These are phyloP conservation scores for Trichoderma afroharzianum DNA, from an alignment of 2,329 filamentous ascomycete species.

Conservation along the genomic window DNA sequence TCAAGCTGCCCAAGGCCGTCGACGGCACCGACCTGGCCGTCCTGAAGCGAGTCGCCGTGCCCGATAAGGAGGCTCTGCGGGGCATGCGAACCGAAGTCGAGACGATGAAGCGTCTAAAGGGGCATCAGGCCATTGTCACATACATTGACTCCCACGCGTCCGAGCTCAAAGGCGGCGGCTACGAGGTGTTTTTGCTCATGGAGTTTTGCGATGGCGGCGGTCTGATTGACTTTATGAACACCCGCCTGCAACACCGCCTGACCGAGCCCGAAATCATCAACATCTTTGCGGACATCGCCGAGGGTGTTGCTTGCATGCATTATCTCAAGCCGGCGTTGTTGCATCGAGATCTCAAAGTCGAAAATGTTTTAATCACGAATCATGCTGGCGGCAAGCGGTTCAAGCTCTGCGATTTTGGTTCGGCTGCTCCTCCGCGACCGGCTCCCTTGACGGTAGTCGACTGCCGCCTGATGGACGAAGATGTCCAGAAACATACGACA, in stretches of 20 bases:
- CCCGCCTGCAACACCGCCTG: conserved; percentile 87
- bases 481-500: conserved; percentile 94
- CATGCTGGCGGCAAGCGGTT: conserved; percentile 68
- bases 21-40: conserved; percentile 79
- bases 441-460: conserved; percentile 84
- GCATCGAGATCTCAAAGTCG: conserved; percentile 94
- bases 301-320: conserved; percentile 98
- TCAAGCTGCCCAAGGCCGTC: conserved; percentile 74
- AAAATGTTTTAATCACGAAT: conserved; percentile 88
- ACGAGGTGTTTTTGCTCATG: conserved; percentile 98
- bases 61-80: conserved; percentile 89
- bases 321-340: conserved; percentile 92
- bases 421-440: conserved; percentile 75
- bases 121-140: conserved; percentile 91
- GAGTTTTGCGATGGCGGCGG: conserved; percentile 94
- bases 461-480: conserved; percentile 90
- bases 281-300: conserved; percentile 93
- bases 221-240: conserved; percentile 99
- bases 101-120: conserved; percentile 99
- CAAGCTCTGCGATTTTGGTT: conserved; percentile 98
- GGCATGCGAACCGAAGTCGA: conserved; percentile 98
- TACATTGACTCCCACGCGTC: conserved; percentile 99
- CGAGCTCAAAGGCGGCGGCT: conserved; percentile 85
- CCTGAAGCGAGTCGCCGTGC: conserved; percentile 91
- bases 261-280: conserved; percentile 96